Percentiles rank a stretch among this genome's conserved stretches.
These are phyloP conservation scores for Zygotorulaspora chibaensis DNA, from an alignment of 805 yeast genomes.

Conservation along the genomic window DNA sequence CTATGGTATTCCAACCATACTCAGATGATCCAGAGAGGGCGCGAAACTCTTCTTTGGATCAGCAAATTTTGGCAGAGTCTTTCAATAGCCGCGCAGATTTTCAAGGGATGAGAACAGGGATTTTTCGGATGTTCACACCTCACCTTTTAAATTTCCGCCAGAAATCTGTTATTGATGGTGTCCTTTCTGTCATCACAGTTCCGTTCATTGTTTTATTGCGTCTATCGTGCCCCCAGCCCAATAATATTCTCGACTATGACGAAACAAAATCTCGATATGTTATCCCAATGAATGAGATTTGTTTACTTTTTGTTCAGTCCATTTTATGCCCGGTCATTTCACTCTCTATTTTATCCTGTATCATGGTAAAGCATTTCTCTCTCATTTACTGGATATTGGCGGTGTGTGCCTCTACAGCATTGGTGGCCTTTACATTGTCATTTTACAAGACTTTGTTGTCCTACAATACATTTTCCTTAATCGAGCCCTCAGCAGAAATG, in stretches of 20 bases:
- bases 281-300: conserved; percentile 18
- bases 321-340: conserved; percentile 31
- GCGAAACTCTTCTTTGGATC: neutral
- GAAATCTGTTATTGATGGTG: conserved; percentile 26
- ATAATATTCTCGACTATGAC: conserved; percentile 26
- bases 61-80: neutral
- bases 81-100: conserved; percentile 1
- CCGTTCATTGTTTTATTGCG: conserved; percentile 36
- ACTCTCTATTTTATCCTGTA: conserved; percentile 18
- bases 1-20: conserved; percentile 26
- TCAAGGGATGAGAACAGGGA: conserved; percentile 2
- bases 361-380: conserved; percentile 12
- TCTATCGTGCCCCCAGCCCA: conserved; percentile 36
- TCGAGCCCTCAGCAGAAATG: conserved; percentile 9
- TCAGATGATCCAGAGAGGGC: conserved; percentile 21
- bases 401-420: conserved; percentile 4
- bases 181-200: conserved; percentile 31
- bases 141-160: conserved; percentile 29
- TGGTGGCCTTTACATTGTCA: conserved; percentile 10
- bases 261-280: conserved; percentile 19
- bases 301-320: conserved; percentile 32
- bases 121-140: conserved; percentile 29
- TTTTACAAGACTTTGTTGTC: conserved; percentile 17
- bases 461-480: conserved; percentile 25
- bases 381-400: conserved; percentile 17